phyloP scores from a whole-genome alignment of 2,329 filamentous ascomycete species.

The Laburnicola sp. region DNA sequence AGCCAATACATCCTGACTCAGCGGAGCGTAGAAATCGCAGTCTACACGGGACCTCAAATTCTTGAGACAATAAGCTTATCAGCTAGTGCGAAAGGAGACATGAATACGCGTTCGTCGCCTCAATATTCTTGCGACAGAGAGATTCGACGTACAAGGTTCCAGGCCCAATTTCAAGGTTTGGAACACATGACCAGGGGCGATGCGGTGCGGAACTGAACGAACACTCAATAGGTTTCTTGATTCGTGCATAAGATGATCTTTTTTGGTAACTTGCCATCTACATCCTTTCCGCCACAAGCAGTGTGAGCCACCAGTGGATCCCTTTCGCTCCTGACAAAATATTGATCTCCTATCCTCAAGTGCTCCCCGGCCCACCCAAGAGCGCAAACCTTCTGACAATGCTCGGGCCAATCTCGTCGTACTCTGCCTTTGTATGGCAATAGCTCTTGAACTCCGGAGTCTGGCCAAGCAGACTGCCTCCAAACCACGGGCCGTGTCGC shows the following conservation, averaged over 20 bases:
- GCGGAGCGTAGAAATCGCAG: no score
- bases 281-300: neutral
- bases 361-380: constrained; percentile 85
- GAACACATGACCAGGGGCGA: no score
- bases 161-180: no score
- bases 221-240: neutral
- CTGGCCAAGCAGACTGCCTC: constrained; percentile 92
- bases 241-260: constrained; percentile 2
- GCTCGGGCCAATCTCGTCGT: constrained; percentile 93
- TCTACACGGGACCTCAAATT: no score
- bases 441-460: constrained; percentile 98
- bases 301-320: neutral
- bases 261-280: neutral
- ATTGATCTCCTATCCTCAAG: constrained; percentile 47
- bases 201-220: no score
- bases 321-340: neutral
- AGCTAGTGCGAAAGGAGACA: no score
- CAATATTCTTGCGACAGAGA: no score
- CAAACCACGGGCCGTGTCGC: constrained; percentile 97
- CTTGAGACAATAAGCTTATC: no score
- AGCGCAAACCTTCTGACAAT: constrained; percentile 95
- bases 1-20: no score
- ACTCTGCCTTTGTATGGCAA: constrained; percentile 76
- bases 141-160: no score
- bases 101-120: no score